Evolutionary conservation across 164 flowering plant species (phyloP), one percentile per base, ranked within the genome.

Genomic region (Magnolia sinica): DNA sequence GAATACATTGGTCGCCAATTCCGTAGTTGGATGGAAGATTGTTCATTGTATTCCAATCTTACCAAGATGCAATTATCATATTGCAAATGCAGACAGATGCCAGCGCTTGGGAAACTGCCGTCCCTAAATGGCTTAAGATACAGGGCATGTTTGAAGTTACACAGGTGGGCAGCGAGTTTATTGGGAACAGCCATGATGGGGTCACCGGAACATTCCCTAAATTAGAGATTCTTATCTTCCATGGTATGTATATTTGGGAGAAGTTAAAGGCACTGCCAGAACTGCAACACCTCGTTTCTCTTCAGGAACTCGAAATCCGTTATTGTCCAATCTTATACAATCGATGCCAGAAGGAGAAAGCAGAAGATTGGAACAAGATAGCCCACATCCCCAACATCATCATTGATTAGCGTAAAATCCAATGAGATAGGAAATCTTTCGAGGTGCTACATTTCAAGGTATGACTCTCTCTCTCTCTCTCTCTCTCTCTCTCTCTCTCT

Each of bases 341-440:
- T 10, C n/a, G 16, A 24, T 77, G 75, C 61, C 64, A n/a, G 4
- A 51, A 24, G 31, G 68, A 67, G 9, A 19, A 9, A 8, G 80
- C 76, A 10, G 67, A 18, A 11, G 76, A 73, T 51, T 68, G 80
- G 76, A 6, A 45, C 29, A 73, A 73, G 73, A 73, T 78, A 73
- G 67, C 66, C 5, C 58, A 68, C 45, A 22, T 78, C 20, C 76
- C 80, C 8, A 66, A 45, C 16, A 64, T 61, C 19, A 61, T 8
- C 65, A 61, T 61, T 14, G 65, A 61, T 61, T 19, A 14, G 45
- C 4, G 45, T 3, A 2, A 37, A 37, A 37, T 37, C 45, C 45
- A 37, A 37, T 37, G 45, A 37, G 4, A 37, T 5, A 3, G 45
- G 5, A 37, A 37, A 37, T 37, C 45, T 37, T 3, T 37, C 6